These are phyloP conservation scores for Solanum aculeatissimum DNA, from an alignment of 305 asterid genomes.

Conservation along the genomic window DNA sequence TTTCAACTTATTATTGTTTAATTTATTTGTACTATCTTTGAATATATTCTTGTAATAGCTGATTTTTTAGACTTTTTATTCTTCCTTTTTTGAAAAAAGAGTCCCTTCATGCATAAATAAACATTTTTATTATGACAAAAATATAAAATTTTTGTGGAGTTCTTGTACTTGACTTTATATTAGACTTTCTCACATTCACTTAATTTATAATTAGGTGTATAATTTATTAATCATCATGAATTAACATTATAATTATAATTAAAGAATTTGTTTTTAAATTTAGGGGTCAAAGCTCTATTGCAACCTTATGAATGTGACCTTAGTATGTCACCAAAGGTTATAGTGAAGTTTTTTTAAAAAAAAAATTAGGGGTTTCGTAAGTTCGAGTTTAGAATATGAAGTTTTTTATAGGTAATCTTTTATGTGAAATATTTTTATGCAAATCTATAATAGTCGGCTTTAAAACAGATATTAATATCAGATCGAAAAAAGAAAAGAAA, in stretches of 20 bases:
- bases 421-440: neutral
- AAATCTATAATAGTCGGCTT: neutral
- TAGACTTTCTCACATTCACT: neutral
- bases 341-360: neutral
- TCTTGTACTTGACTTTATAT: neutral
- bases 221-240: no score
- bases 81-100: neutral
- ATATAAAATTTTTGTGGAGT: neutral
- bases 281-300: slow-evolving; percentile 14
- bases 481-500: neutral
- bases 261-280: no score
- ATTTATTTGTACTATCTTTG: neutral
- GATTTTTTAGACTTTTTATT: neutral
- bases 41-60: neutral
- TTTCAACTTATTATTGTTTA: neutral
- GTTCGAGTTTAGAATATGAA: neutral
- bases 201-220: neutral
- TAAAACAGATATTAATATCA: neutral
- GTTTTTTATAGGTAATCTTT: neutral
- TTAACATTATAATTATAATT: no score
- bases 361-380: fast-evolving
- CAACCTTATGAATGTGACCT: neutral
- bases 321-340: neutral
- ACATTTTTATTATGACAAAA: neutral
- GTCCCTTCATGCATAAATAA: neutral